These are phyloP conservation scores for Urostyla sp. DNA, from an alignment of 73 alveolate species.

Conservation along the genomic window DNA sequence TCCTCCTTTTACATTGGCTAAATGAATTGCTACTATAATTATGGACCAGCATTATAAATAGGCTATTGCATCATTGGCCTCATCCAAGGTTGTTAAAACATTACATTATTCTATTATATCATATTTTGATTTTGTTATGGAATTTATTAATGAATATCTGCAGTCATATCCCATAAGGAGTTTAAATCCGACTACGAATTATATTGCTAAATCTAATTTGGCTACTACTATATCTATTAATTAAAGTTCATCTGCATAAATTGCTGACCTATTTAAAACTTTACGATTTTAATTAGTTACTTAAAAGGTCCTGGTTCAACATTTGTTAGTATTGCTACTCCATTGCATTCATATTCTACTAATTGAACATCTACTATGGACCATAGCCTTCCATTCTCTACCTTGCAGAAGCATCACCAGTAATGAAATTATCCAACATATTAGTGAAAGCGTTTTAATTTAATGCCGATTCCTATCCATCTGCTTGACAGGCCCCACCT, in stretches of 20 bases:
- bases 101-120: neutral
- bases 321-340: constrained; percentile 25
- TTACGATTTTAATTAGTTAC: constrained; percentile 6
- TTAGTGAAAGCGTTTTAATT: constrained; percentile 64
- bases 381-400: constrained; percentile 66
- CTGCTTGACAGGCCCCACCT: constrained; percentile 68
- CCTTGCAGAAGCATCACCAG: constrained; percentile 62
- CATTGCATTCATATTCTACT: constrained; percentile 16
- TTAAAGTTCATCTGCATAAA: constrained; percentile 38
- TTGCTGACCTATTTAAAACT: constrained; percentile 10
- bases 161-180: constrained; percentile 63
- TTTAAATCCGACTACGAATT: constrained; percentile 43
- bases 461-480: constrained; percentile 25
- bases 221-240: constrained; percentile 9
- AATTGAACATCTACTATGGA: neutral
- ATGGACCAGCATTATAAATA: constrained; percentile 16
- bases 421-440: constrained; percentile 56
- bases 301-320: constrained; percentile 26
- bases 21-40: neutral
- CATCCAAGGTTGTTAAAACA: constrained; percentile 49
- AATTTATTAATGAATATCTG: too few relatives aligned
- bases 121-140: neutral
- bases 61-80: constrained; percentile 52
- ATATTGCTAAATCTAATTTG: constrained; percentile 13
- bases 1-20: constrained; percentile 13